These are phyloP conservation scores for Aspergillus clavatus DNA, from an alignment of 2,329 filamentous ascomycete species.

Conservation along the genomic window DNA sequence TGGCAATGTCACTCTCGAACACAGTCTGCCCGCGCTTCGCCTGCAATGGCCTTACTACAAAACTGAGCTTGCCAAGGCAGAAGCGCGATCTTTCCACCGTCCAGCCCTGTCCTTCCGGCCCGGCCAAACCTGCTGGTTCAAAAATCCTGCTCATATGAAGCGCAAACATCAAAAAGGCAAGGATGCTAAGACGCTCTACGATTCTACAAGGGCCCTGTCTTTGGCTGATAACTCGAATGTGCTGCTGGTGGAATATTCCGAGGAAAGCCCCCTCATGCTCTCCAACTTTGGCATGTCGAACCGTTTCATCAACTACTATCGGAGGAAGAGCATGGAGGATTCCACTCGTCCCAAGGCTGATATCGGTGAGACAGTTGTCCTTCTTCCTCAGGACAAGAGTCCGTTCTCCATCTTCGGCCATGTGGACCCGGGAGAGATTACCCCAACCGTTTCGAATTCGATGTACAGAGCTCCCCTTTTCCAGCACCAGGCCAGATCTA, in stretches of 20 bases:
- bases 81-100: constrained; percentile 79
- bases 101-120: constrained; percentile 69
- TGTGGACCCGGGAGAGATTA: constrained; percentile 83
- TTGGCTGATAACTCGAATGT: constrained; percentile 84
- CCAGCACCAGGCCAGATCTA: constrained; percentile 69
- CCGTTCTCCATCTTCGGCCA: constrained; percentile 94
- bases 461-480: constrained; percentile 96
- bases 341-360: constrained; percentile 71
- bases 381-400: constrained; percentile 90
- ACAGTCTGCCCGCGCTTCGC: constrained; percentile 85
- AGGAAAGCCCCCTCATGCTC: constrained; percentile 84
- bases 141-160: constrained; percentile 68
- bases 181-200: constrained; percentile 71
- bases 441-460: constrained; percentile 85
- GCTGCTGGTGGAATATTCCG: constrained; percentile 89
- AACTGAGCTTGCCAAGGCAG: constrained; percentile 67
- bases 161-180: constrained; percentile 78
- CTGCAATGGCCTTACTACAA: constrained; percentile 96
- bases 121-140: constrained; percentile 66
- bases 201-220: constrained; percentile 73
- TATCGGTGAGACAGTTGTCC: constrained; percentile 80
- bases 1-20: constrained; percentile 87
- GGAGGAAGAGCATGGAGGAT: constrained; percentile 75
- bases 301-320: constrained; percentile 94
- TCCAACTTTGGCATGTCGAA: constrained; percentile 98